A percentile compares a stretch with the other conserved stretches of the same genome.
Evolutionary conservation across 106 monocot species (phyloP).

Genomic region (Ottelia alismoides): DNA sequence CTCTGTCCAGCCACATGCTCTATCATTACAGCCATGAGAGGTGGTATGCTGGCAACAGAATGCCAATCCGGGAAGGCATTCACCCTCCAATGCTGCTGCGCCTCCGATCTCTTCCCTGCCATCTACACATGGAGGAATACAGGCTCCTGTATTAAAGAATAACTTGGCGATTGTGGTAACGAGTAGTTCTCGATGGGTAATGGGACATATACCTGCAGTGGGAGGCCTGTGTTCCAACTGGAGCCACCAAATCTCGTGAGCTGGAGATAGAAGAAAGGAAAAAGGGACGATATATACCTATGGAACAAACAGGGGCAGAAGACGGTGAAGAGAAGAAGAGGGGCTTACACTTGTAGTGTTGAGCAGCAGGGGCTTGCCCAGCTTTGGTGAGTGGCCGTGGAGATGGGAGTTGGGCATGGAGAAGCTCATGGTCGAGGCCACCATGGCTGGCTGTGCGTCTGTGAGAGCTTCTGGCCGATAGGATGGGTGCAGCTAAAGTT

Average conservation of each 20-base stretch:
- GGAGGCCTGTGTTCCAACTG: constrained; percentile 4
- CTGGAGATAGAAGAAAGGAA: not conserved
- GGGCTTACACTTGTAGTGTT: constrained; percentile 13
- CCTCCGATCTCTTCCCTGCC: constrained; percentile 4
- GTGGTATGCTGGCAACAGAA: constrained; percentile 13
- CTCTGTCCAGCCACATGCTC: constrained; percentile 52
- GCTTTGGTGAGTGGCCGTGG: constrained; percentile 15
- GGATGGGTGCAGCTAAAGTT: no score
- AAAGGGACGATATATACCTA: not conserved
- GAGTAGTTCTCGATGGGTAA: no score
- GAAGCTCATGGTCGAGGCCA: constrained; percentile 40
- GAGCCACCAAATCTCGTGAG: constrained; percentile 1
- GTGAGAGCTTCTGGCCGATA: no score
- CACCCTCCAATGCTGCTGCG: constrained; percentile 20
- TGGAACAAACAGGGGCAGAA: not conserved
- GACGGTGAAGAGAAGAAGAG: not conserved
- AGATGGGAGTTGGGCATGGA: constrained; percentile 34
- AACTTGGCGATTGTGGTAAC: not conserved
- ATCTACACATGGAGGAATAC: no score
- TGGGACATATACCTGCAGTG: no score
- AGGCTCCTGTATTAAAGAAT: not conserved
- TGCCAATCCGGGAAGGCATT: constrained; percentile 50
- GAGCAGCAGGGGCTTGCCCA: constrained; percentile 3
- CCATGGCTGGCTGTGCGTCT: no score
- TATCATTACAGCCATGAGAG: constrained; percentile 80